Evolutionary conservation across 371 early-diverging fungal genomes (phyloP), one percentile per base, ranked within the genome.

Genomic region (Lichtheimia corymbifera): DNA sequence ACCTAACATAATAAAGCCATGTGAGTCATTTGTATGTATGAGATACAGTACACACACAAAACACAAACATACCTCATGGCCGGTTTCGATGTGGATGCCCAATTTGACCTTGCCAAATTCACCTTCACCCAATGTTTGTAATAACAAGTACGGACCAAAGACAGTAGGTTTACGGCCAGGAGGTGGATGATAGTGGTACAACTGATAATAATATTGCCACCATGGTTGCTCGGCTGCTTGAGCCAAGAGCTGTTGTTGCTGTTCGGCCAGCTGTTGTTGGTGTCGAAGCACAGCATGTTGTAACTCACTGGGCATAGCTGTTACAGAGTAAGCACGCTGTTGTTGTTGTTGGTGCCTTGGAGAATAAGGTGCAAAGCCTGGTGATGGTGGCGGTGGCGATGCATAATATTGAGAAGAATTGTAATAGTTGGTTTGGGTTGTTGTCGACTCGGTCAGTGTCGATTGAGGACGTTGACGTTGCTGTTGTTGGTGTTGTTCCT

Each of bases 71-170:
- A 95, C 99, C 86, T 96, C 96, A 66, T 92, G 91, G n/a, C 95
- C 93, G 17, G 93, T 91, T 50, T 94, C 81, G 56, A 90, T 88
- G 77, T 97, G 93, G 63, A 95, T 87, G 15, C 95, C 99, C 24
- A 97, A 87, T 70, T 98, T 98, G 66, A 99, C 99, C 74, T 97
- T 97, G 56, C 97, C 97, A 79, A 97, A 98, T 76, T 97, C 98
- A 42, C 99, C 99, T 76, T 95, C 97, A 56, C 99, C 99, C 14
- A 99, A 81, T 13, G 96, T 94, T 74, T 97, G 97, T 22, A 95
- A 83, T 47, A 99, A 78, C 17, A 91, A 86, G 76, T 98, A 99
- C 55, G 96, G 93, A 6, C 98, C 98, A 76, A 97, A 91, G 66
- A 91, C 87, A n/a, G 75, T 76, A 0, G 77, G 80, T 64, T 76